Base-by-base conservation (phyloP, 306 rosid species). In the Abrus precatorius region DNA sequence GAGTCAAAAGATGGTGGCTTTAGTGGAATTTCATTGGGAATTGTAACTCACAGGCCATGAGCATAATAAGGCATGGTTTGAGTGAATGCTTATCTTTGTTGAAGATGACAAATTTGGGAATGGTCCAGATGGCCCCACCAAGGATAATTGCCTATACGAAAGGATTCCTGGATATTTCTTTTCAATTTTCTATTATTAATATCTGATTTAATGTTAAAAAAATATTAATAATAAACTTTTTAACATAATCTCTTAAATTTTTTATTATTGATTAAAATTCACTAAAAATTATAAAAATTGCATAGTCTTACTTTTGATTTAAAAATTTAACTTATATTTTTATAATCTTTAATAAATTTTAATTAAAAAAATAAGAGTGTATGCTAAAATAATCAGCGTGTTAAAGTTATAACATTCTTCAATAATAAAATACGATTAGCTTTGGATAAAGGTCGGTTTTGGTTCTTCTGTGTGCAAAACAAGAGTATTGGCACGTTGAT, bases 81-180 rank as follows among this genome's bases (percentile, higher is more conserved):
- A 70, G 69, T 77, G 81, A 70, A 63, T 77, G 81, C 78, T 83
- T 79, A 89, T 87, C 95, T 77, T 14, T 41, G 73, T 65, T 79
- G 65, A 77, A 64, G 62, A 74, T 43, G 86, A 84, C 85, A 78
- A 78, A 72, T 38, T 9, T 71, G 14, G 28, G 59, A 27, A 56
- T 74, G 83, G 86, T 59, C 88, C 80, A 62, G 3, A 49, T 81
- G 88, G 76, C 62, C 89, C 85, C 86, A 79, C 85, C 56, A 11
- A 2, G 7, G 72, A 79, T 77, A 83, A 75, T 84, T 48, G 72
- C 88, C 30, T 75, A 77, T 47, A 12, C 50, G 76, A 28, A 55
- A 27, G 9, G 74, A 6, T 13, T 48, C 59, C 20, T 28, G 53
- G 74, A 60, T 75, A 65, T 45, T 82, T 34, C 34, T 57, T 61